Evolutionary conservation across 2,329 filamentous ascomycete species (phyloP), one percentile per base, ranked within the genome.

Genomic region (Zasmidium angulare): DNA sequence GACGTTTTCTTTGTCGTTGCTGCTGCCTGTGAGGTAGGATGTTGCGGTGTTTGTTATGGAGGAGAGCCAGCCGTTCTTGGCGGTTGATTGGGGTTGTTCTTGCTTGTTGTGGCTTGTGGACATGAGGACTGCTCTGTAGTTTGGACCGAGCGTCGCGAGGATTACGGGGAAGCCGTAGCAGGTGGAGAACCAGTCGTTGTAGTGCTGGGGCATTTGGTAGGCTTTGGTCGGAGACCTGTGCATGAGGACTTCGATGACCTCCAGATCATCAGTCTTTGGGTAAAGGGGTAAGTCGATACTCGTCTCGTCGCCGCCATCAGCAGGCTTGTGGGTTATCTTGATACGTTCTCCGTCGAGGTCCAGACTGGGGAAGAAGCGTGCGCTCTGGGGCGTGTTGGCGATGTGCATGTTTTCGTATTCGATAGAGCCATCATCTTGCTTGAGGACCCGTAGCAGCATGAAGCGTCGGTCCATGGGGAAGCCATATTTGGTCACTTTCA

Each of bases 381-480:
- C 69, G 71, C 78, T 77, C 23, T 75, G 70, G 0, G 76, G 71
- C 56, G 75, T 76, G 10, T 70, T 58, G 3, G 73, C 70, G 2
- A 80, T 69, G 48, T 74, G 72, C 73, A 81, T 79, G 67, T 79
- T 79, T 55, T 77, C 69, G 53, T 71, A 66, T 9, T 60, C 62
- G 50, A 54, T 60, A 21, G 53, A 65, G 59, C 59, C 63, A 61
- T 68, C 69, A 61, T 68, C 69, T 63, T 54, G 21, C 21, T 71
- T 74, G 7, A 58, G 58, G 12, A 74, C 70, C 52, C 78, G 68
- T 19, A 79, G 69, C 4, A 81, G 65, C 76, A 81, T 75, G 61
- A 72, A 76, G 20, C 66, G 71, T 60, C 79, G 70, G 63, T 81
- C 79, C 60, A 79, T 75, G 24, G 74, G 68, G 57, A 81, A 78